Conservation (phyloP, 2,329 filamentous ascomycete species). For the Lasiodiplodia hormozganensis region DNA sequence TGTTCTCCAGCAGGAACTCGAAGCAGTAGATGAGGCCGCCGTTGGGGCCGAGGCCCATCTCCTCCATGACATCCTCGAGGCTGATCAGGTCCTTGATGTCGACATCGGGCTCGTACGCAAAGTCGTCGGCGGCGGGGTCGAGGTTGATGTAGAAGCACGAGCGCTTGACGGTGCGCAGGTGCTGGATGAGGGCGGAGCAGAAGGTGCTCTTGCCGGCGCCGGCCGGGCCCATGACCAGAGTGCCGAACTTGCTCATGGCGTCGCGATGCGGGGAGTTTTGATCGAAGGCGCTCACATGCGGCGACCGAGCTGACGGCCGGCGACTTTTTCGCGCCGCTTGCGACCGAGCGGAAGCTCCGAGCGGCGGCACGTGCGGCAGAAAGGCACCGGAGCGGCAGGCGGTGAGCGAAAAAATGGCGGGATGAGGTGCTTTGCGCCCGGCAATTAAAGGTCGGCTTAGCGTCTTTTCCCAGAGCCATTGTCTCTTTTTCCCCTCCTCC, state of each 20-base stretch:
- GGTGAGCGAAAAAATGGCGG: slow-evolving; percentile 12
- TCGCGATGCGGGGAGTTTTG: slow-evolving; percentile 28
- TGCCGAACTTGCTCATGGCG: slow-evolving; percentile 90
- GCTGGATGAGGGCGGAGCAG: slow-evolving; percentile 89
- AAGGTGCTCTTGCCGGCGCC: slow-evolving; percentile 98
- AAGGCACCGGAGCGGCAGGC: slow-evolving; percentile 12
- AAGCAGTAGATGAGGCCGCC: slow-evolving; percentile 96
- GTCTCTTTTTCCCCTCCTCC: slow-evolving; percentile 36
- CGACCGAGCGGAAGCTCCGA: slow-evolving; percentile 6
- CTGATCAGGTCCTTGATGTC: slow-evolving; percentile 96
- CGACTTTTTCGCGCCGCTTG: slow-evolving; percentile 22
- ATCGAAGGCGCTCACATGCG: background rate
- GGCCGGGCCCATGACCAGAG: slow-evolving; percentile 94
- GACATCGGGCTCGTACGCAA: slow-evolving; percentile 88
- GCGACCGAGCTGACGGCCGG: slow-evolving; percentile 10
- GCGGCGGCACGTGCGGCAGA: slow-evolving; percentile 21
- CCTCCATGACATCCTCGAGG: slow-evolving; percentile 95
- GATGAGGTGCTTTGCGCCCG: slow-evolving; percentile 28
- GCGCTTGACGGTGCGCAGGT: slow-evolving; percentile 88
- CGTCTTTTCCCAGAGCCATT: slow-evolving; percentile 20
- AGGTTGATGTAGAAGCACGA: slow-evolving; percentile 98
- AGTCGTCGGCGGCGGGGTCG: slow-evolving; percentile 92
- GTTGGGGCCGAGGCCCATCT: slow-evolving; percentile 88
- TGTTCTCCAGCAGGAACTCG: slow-evolving; percentile 92
- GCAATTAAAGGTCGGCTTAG: slow-evolving; percentile 25